These are phyloP conservation scores for Fusarium brachygibbosum DNA, from an alignment of 2,329 filamentous ascomycete genomes.

Conservation along the genomic window DNA sequence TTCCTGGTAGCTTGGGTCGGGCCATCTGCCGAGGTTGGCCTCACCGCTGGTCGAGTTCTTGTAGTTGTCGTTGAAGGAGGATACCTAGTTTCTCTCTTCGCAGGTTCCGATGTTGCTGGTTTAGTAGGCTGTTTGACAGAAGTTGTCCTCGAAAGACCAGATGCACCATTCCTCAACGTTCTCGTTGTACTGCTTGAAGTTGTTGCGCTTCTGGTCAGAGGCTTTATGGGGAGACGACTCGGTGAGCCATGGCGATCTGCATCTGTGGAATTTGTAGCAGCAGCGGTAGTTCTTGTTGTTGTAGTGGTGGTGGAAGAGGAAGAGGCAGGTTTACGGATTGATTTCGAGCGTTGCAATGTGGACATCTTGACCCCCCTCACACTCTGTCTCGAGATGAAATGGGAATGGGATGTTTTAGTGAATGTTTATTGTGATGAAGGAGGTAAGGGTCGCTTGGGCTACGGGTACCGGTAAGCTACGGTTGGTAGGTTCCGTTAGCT, in stretches of 20 bases:
- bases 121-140: slow-evolving; percentile 45
- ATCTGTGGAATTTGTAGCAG: slow-evolving; percentile 29
- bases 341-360: slow-evolving; percentile 62
- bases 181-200: slow-evolving; percentile 43
- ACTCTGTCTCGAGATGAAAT: slow-evolving; percentile 7
- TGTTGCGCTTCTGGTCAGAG: slow-evolving; percentile 54
- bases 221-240: slow-evolving; percentile 65
- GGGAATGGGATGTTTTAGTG: slow-evolving; percentile 28
- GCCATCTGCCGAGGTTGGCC: slow-evolving; percentile 52
- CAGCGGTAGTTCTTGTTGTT: slow-evolving; percentile 4
- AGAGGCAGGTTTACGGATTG: slow-evolving; percentile 60
- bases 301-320: slow-evolving; percentile 35
- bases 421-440: slow-evolving; percentile 34
- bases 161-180: slow-evolving; percentile 39
- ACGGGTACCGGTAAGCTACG: slow-evolving; percentile 24
- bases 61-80: slow-evolving; percentile 54
- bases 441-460: slow-evolving; percentile 39
- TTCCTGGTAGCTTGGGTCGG: slow-evolving; percentile 41
- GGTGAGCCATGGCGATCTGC: slow-evolving; percentile 55
- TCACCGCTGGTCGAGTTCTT: slow-evolving; percentile 47
- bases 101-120: slow-evolving; percentile 26
- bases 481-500: slow-evolving; percentile 27
- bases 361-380: slow-evolving; percentile 54
- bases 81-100: slow-evolving; percentile 50
- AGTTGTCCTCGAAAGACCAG: slow-evolving; percentile 36